Evolutionary conservation across 352 stramenopile species (phyloP).

Genomic region (Phytophthora pluvialis): DNA sequence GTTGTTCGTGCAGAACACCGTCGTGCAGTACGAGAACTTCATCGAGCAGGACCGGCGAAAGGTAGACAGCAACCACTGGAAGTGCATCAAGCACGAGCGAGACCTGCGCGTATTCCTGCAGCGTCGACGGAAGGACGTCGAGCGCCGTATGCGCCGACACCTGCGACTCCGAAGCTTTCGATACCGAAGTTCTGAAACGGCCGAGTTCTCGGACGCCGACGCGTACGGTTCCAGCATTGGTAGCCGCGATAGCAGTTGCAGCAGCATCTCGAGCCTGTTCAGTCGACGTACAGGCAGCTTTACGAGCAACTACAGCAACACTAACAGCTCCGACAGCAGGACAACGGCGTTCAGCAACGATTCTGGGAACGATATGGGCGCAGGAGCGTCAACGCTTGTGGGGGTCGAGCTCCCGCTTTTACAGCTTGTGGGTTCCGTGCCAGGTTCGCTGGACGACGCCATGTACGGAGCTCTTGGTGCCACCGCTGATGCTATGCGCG

Average conservation of each 20-base stretch:
- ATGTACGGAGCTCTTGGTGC: slow-evolving; percentile 59
- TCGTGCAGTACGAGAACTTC: slow-evolving; percentile 61
- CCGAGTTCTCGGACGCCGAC: slow-evolving; percentile 32
- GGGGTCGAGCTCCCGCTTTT: slow-evolving; percentile 44
- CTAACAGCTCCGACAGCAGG: slow-evolving; percentile 39
- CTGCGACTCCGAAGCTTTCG: slow-evolving; percentile 31
- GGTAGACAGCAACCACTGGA: slow-evolving; percentile 54
- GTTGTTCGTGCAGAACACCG: slow-evolving; percentile 55
- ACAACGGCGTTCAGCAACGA: slow-evolving; percentile 20
- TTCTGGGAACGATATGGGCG: slow-evolving; percentile 15
- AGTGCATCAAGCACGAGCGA: slow-evolving; percentile 56
- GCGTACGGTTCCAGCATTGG: slow-evolving; percentile 26
- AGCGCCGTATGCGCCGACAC: slow-evolving; percentile 40
- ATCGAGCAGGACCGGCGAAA: slow-evolving; percentile 47
- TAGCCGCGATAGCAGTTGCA: slow-evolving; percentile 35
- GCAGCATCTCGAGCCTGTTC: slow-evolving; percentile 36
- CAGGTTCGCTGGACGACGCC: slow-evolving; percentile 60
- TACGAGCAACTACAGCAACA: slow-evolving; percentile 34
- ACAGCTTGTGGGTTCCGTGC: slow-evolving; percentile 53
- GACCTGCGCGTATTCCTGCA: slow-evolving; percentile 56
- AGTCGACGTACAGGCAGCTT: slow-evolving; percentile 36
- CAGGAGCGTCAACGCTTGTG: slow-evolving; percentile 6
- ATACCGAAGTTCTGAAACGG: slow-evolving; percentile 23
- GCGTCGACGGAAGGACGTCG: slow-evolving; percentile 42
- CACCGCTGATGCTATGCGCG: slow-evolving; percentile 50